phyloP scores from a whole-genome alignment of 768 basidiomycete genomes.

The Polyporus arcularius region DNA sequence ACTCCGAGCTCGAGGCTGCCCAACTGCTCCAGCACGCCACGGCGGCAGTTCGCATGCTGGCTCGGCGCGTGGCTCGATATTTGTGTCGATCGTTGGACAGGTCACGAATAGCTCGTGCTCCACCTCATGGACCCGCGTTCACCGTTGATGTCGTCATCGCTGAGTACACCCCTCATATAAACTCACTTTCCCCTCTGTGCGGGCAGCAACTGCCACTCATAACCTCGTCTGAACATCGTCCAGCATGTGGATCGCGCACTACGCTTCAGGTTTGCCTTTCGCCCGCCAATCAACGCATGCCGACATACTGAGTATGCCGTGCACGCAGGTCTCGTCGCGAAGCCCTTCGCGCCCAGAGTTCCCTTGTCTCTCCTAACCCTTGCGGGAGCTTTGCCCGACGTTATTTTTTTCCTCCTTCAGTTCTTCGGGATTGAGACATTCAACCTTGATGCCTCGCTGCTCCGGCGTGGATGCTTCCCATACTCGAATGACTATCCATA shows the following conservation, averaged over 20 bases:
- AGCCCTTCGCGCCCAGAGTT: conserved; percentile 30
- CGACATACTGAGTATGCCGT: neutral
- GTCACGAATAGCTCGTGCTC: conserved; percentile 1
- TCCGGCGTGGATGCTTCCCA: conserved; percentile 32
- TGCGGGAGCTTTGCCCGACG: conserved; percentile 30
- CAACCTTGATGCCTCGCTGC: conserved; percentile 25
- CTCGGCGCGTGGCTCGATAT: no score
- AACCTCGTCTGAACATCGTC: neutral
- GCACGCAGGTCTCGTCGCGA: conserved; percentile 26
- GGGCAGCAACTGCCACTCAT: neutral
- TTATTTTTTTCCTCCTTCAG: conserved; percentile 31
- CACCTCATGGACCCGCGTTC: neutral
- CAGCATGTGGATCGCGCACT: conserved; percentile 23
- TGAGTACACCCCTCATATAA: neutral
- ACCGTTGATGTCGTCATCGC: conserved; percentile 10
- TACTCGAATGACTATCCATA: conserved; percentile 35
- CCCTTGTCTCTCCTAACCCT: conserved; percentile 29
- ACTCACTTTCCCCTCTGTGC: neutral
- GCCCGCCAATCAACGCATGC: neutral
- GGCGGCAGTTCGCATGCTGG: neutral
- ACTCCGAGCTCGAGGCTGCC: no score
- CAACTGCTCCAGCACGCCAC: no score
- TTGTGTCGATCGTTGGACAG: neutral
- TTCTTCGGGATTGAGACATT: conserved; percentile 32
- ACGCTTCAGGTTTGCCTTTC: conserved; percentile 13